Evolutionary conservation across 2,329 filamentous ascomycete species (phyloP).

Genomic region (Monosporascus ibericus): DNA sequence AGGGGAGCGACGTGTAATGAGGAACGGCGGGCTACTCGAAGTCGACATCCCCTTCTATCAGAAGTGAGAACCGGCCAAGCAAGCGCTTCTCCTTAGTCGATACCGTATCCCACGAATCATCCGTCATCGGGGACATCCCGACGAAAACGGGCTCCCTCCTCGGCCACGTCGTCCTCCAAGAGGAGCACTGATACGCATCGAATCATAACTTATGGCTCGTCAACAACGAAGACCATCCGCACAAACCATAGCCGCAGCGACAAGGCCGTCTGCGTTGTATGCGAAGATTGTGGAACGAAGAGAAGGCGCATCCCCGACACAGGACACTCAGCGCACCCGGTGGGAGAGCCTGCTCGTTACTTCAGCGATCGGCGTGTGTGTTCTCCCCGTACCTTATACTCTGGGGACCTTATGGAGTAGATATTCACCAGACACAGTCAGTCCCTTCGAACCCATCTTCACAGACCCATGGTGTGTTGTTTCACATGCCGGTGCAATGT

Average conservation of each 20-base stretch:
- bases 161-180: conserved; percentile 19
- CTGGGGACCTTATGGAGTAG: too few relatives aligned
- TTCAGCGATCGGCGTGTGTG: conserved; percentile 20
- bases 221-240: conserved; percentile 15
- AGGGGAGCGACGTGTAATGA: conserved; percentile 12
- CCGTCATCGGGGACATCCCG: conserved; percentile 6
- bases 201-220: conserved; percentile 11
- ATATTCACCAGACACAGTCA: too few relatives aligned
- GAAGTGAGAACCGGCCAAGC: conserved; percentile 19
- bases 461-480: too few relatives aligned
- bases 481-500: too few relatives aligned
- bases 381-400: too few relatives aligned
- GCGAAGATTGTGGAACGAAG: conserved; percentile 24
- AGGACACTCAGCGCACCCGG: conserved; percentile 5
- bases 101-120: conserved; percentile 12
- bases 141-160: conserved; percentile 16
- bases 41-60: not conserved
- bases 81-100: conserved; percentile 25
- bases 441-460: too few relatives aligned
- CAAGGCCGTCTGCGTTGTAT: conserved; percentile 26
- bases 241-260: conserved; percentile 17
- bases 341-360: conserved; percentile 25
- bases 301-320: conserved; percentile 19
- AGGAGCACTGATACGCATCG: conserved; percentile 16
- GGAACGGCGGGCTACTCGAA: conserved; percentile 2